Evolutionary conservation across 352 stramenopile species (phyloP), one percentile per base, ranked within the genome.

Genomic region (Pilasporangium apinafurcum): DNA sequence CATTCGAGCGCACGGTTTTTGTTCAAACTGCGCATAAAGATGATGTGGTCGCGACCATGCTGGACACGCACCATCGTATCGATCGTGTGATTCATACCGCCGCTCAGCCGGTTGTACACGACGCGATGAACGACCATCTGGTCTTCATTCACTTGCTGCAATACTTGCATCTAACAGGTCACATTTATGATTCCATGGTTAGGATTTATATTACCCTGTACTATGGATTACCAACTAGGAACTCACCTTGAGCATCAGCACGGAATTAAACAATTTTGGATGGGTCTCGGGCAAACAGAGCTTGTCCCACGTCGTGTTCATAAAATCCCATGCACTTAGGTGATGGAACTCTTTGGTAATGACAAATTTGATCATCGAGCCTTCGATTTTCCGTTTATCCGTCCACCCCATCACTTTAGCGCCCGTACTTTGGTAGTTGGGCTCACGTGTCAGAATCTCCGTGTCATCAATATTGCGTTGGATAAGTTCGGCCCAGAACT

Each of bases 131-230:
- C 28, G 35, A 75, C 56, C 5, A 70, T 49, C 3, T 59, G 45
- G 48, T 75, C 46, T 29, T 75, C 39, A 33, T 62, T 54, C 16
- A 72, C 51, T 3, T 59, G 26, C 37, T 75, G 66, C 17, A 79
- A 46, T 21, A 56, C 44, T 10, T 65, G 56, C 21, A 65, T 55
- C 51, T 54, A n/a, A n/a, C n/a, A n/a, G n/a, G n/a, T n/a, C n/a
- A n/a, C n/a, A n/a, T n/a, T n/a, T n/a, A n/a, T n/a, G n/a, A n/a
- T n/a, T n/a, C n/a, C n/a, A n/a, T n/a, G n/a, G n/a, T n/a, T n/a
- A n/a, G n/a, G n/a, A n/a, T n/a, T n/a, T n/a, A n/a, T n/a, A n/a
- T n/a, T n/a, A n/a, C n/a, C n/a, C n/a, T n/a, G n/a, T n/a, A n/a
- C n/a, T n/a, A n/a, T n/a, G n/a, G n/a, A n/a, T n/a, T n/a, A 37